Conservation (phyloP, 306 rosid species). For the Citrullus amarus region DNA sequence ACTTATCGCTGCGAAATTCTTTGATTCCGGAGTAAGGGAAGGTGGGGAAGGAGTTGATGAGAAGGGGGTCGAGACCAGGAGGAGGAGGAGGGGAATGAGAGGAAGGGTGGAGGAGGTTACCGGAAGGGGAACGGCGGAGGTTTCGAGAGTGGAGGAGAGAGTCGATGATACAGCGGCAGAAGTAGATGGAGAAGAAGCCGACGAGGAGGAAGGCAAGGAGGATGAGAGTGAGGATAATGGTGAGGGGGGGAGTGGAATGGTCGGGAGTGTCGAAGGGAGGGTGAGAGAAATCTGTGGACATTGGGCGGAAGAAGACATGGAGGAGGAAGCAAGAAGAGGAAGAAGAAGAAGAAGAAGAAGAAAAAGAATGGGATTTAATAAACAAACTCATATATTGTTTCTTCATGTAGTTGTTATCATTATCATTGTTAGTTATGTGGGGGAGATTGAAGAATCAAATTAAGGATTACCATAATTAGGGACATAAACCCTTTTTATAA, state of each 20-base stretch:
- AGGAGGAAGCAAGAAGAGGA: neutral
- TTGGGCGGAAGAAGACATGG: neutral
- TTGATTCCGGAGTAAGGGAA: slow-evolving; percentile 43
- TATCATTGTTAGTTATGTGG: no score
- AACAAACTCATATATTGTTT: neutral
- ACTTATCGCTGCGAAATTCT: slow-evolving; percentile 28
- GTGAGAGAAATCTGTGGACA: neutral
- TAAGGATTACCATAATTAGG: neutral
- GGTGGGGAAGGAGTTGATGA: slow-evolving; percentile 41
- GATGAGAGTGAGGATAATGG: slow-evolving; percentile 29
- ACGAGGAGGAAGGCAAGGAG: slow-evolving; percentile 29
- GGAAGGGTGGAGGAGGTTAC: slow-evolving; percentile 11
- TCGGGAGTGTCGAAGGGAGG: neutral
- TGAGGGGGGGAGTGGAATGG: slow-evolving; percentile 19
- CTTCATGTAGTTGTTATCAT: neutral
- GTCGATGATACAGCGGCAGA: slow-evolving; percentile 32
- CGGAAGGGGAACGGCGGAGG: slow-evolving; percentile 22
- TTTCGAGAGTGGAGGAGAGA: slow-evolving; percentile 17
- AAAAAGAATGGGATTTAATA: neutral
- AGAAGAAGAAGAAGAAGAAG: neutral
- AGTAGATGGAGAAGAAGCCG: slow-evolving; percentile 32
- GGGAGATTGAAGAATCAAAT: neutral
- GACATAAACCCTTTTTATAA: neutral
- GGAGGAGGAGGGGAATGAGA: neutral
- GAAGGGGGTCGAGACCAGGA: slow-evolving; percentile 37